phyloP scores from a whole-genome alignment of 1,139 yeast species.

The Hyphopichia buzzinii region DNA sequence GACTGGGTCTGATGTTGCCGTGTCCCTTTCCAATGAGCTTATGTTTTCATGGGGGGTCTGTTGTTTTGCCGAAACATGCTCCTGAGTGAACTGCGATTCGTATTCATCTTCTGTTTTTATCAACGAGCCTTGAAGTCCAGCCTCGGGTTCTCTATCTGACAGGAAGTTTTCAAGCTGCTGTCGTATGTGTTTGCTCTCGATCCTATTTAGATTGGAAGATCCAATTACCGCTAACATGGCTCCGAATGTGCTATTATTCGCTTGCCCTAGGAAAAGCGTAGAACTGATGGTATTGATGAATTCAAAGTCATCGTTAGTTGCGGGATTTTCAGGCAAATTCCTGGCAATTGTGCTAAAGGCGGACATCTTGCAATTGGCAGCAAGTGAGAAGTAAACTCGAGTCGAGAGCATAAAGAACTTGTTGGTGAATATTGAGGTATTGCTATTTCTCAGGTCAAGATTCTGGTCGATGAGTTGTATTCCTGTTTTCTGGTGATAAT shows the following conservation, averaged over 20 bases:
- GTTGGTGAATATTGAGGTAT: background rate
- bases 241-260: background rate
- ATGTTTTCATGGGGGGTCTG: too few relatives aligned
- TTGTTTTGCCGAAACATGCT: too few relatives aligned
- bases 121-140: too few relatives aligned
- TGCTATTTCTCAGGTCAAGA: background rate
- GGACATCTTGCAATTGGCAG: background rate
- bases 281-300: background rate
- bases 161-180: too few relatives aligned
- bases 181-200: background rate
- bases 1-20: background rate
- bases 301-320: background rate
- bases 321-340: background rate
- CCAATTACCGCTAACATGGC: background rate
- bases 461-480: background rate
- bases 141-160: too few relatives aligned
- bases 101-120: too few relatives aligned
- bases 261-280: background rate
- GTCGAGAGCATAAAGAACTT: conserved; percentile 1
- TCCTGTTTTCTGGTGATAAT: background rate
- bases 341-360: background rate
- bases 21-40: too few relatives aligned
- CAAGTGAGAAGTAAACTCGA: background rate
- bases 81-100: too few relatives aligned
- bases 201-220: background rate